A percentile compares a stretch with the other conserved stretches of the same genome.
Conservation (phyloP, 2,329 filamentous ascomycete species). For the Coleophoma crateriformis region DNA sequence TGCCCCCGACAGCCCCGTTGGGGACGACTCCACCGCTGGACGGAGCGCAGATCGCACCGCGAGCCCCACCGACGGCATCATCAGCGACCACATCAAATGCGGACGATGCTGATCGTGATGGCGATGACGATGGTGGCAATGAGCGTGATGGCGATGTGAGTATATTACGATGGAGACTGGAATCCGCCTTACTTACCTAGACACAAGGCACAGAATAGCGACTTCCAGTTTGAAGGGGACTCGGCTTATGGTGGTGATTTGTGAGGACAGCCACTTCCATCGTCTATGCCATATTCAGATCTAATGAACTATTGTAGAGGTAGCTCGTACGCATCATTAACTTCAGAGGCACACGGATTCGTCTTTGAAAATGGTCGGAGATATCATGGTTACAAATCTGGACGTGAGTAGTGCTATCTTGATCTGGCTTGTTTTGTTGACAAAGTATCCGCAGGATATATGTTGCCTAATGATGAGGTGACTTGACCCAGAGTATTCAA, state of each 20-base stretch:
- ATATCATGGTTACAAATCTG: constrained; percentile 4
- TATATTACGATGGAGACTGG: background rate
- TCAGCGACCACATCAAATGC: background rate
- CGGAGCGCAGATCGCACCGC: background rate
- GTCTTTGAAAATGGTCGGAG: constrained; percentile 4
- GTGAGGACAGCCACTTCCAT: background rate
- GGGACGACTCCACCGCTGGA: no score
- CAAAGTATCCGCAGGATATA: background rate
- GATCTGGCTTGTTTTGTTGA: background rate
- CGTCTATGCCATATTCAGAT: background rate
- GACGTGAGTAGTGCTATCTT: background rate
- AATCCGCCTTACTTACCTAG: background rate
- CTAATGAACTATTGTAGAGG: background rate
- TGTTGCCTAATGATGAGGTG: constrained; percentile 1
- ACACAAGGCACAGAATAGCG: background rate
- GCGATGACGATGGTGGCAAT: background rate
- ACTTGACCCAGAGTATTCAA: no score
- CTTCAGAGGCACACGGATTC: background rate
- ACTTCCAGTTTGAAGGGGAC: background rate
- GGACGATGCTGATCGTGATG: background rate
- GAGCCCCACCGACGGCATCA: no score
- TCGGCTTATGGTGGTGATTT: background rate
- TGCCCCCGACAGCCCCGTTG: no score
- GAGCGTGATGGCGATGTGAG: background rate
- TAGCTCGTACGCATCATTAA: background rate